phyloP scores from a whole-genome alignment of 2,329 filamentous ascomycete species.

The Didymella sp. region DNA sequence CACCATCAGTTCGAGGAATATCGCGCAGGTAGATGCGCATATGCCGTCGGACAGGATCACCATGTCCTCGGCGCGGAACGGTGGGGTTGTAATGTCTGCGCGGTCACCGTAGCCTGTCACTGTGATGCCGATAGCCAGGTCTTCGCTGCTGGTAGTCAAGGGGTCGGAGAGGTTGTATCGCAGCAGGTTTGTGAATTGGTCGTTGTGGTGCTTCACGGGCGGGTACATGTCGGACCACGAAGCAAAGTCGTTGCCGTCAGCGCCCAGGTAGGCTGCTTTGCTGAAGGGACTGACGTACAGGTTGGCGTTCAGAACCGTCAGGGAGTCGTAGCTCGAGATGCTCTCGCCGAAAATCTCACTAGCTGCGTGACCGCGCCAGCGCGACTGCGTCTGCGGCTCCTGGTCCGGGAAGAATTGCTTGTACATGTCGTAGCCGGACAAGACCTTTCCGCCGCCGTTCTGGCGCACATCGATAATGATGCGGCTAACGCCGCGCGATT shows the following conservation, averaged over 20 bases:
- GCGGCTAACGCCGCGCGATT: slow-evolving; percentile 60
- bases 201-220: slow-evolving; percentile 41
- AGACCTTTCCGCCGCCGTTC: slow-evolving; percentile 64
- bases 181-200: slow-evolving; percentile 49
- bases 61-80: slow-evolving; percentile 50
- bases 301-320: slow-evolving; percentile 28
- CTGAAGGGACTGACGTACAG: slow-evolving; percentile 46
- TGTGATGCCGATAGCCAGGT: slow-evolving; percentile 35
- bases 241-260: slow-evolving; percentile 36
- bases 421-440: slow-evolving; percentile 56
- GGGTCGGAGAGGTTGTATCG: slow-evolving; percentile 52
- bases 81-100: slow-evolving; percentile 38
- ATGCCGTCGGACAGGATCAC: slow-evolving; percentile 54
- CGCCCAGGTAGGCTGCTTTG: slow-evolving; percentile 41
- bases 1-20: slow-evolving; percentile 57
- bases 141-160: slow-evolving; percentile 40
- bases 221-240: slow-evolving; percentile 50
- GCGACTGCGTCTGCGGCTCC: slow-evolving; percentile 54
- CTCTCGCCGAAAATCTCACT: slow-evolving; percentile 37
- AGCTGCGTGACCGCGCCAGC: slow-evolving; percentile 55
- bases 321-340: slow-evolving; percentile 26
- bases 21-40: slow-evolving; percentile 55
- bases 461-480: slow-evolving; percentile 69
- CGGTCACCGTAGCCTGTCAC: slow-evolving; percentile 41
- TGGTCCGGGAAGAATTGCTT: slow-evolving; percentile 61